A percentile compares a stretch with the other conserved stretches of the same genome.
phyloP scores from a whole-genome alignment of 2,329 filamentous ascomycete species.

The Ophiostoma populinum region DNA sequence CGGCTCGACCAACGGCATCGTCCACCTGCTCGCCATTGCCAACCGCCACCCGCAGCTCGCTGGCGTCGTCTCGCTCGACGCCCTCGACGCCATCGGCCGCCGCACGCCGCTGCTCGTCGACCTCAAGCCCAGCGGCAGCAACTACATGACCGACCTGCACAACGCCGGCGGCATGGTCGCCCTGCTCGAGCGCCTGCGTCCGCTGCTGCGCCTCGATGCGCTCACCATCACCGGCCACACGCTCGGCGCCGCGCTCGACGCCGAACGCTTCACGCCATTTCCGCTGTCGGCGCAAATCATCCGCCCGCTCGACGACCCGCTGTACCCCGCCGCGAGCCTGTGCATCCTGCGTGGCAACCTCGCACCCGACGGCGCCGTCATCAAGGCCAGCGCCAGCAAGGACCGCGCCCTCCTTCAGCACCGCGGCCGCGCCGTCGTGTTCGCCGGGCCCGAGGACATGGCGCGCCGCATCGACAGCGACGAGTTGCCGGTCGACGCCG shows the following conservation, averaged over 20 bases:
- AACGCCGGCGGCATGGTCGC: constrained; percentile 73
- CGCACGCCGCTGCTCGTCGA: constrained; percentile 69
- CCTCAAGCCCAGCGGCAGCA: constrained; percentile 70
- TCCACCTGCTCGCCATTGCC: constrained; percentile 75
- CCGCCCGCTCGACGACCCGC: constrained; percentile 42
- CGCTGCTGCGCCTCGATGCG: constrained; percentile 59
- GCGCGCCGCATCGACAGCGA: constrained; percentile 41
- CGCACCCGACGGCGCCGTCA: constrained; percentile 65
- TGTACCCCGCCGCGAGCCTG: constrained; percentile 63
- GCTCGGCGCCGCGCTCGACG: constrained; percentile 59
- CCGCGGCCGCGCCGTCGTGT: constrained; percentile 37
- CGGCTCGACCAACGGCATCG: constrained; percentile 69
- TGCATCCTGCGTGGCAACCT: constrained; percentile 74
- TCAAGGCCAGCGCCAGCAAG: constrained; percentile 78
- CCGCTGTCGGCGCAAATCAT: constrained; percentile 27
- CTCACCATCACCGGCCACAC: constrained; percentile 74
- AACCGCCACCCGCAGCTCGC: constrained; percentile 52
- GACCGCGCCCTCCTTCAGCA: constrained; percentile 41
- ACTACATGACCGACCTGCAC: constrained; percentile 83
- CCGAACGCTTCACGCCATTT: constrained; percentile 41
- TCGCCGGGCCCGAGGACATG: constrained; percentile 61
- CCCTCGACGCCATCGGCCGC: constrained; percentile 56
- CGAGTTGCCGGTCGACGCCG: constrained; percentile 40
- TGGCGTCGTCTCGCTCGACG: constrained; percentile 31
- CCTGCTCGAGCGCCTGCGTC: constrained; percentile 60